Evolutionary conservation across 257 asterid genomes (phyloP).

Genomic region (Salvia hispanica): DNA sequence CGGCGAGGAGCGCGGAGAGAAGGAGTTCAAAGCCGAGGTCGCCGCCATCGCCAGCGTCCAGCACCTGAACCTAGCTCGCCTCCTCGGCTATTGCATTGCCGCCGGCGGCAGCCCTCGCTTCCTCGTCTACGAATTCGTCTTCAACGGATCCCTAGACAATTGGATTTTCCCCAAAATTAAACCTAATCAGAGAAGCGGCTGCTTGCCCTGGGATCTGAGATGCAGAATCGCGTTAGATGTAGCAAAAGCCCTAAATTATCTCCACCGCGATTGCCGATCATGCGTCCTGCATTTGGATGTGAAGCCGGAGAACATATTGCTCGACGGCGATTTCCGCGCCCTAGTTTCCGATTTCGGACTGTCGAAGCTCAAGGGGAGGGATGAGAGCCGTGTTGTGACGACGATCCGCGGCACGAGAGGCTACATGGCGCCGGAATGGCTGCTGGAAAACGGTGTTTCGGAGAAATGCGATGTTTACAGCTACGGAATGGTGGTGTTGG

Average conservation of each 20-base stretch:
- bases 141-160: slow-evolving; percentile 62
- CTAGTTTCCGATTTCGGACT: slow-evolving; percentile 72
- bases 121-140: slow-evolving; percentile 57
- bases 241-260: slow-evolving; percentile 65
- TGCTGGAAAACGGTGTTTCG: slow-evolving; percentile 66
- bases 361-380: slow-evolving; percentile 70
- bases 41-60: slow-evolving; percentile 81
- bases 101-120: slow-evolving; percentile 53
- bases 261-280: slow-evolving; percentile 80
- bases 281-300: slow-evolving; percentile 74
- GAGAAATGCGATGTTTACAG: slow-evolving; percentile 80
- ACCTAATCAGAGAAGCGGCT: slow-evolving; percentile 36
- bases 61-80: slow-evolving; percentile 70
- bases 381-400: slow-evolving; percentile 62
- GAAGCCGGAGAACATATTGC: slow-evolving; percentile 72
- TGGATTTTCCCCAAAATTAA: slow-evolving; percentile 58
- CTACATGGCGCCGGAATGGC: slow-evolving; percentile 87
- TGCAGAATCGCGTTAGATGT: slow-evolving; percentile 61
- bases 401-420: slow-evolving; percentile 75
- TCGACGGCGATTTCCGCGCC: slow-evolving; percentile 55
- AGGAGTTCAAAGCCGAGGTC: slow-evolving; percentile 68
- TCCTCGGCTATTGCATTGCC: slow-evolving; percentile 59
- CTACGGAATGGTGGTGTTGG: slow-evolving; percentile 72
- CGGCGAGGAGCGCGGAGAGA: slow-evolving; percentile 72
- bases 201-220: slow-evolving; percentile 70